A percentile compares a stretch with the other conserved stretches of the same genome.
Conservation (phyloP, 2,329 filamentous ascomycete genomes). For the Fusarium sp. region DNA sequence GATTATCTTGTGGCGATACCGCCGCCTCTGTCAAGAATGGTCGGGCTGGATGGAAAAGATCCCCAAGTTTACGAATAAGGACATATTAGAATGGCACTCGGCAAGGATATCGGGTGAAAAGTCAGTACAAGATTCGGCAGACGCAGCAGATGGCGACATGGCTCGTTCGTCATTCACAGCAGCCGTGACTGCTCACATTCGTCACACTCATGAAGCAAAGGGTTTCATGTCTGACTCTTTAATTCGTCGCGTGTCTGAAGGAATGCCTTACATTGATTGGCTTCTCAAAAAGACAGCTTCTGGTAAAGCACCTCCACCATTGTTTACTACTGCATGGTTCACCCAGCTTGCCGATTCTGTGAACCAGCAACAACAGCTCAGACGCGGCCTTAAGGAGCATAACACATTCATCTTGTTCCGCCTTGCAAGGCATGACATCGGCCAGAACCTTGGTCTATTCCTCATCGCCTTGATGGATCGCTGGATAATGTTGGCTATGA, state of each 20-base stretch:
- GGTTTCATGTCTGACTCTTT: slow-evolving; percentile 19
- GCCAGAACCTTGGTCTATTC: slow-evolving; percentile 36
- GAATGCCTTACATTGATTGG: slow-evolving; percentile 35
- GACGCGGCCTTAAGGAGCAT: slow-evolving; percentile 34
- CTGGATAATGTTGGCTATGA: slow-evolving; percentile 39
- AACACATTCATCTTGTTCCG: slow-evolving; percentile 32
- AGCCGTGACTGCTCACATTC: neutral
- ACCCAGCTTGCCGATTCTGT: slow-evolving; percentile 28
- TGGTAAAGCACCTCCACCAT: neutral
- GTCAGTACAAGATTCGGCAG: neutral
- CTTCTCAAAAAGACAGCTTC: slow-evolving; percentile 30
- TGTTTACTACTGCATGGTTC: slow-evolving; percentile 38
- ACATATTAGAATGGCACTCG: slow-evolving; percentile 32
- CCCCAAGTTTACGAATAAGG: slow-evolving; percentile 26
- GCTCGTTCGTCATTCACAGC: neutral
- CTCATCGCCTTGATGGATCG: slow-evolving; percentile 38
- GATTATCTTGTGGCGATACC: slow-evolving; percentile 18
- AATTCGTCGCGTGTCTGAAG: slow-evolving; percentile 18
- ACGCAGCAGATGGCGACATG: neutral
- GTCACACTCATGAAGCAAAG: slow-evolving; percentile 6
- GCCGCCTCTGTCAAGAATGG: slow-evolving; percentile 34
- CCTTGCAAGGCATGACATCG: slow-evolving; percentile 31
- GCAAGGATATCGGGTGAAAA: neutral
- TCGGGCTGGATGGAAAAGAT: slow-evolving; percentile 37
- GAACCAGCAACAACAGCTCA: slow-evolving; percentile 25